A percentile compares a stretch with the other conserved stretches of the same genome.
phyloP scores from a whole-genome alignment of 768 basidiomycete genomes.

The Crucibulum laeve region DNA sequence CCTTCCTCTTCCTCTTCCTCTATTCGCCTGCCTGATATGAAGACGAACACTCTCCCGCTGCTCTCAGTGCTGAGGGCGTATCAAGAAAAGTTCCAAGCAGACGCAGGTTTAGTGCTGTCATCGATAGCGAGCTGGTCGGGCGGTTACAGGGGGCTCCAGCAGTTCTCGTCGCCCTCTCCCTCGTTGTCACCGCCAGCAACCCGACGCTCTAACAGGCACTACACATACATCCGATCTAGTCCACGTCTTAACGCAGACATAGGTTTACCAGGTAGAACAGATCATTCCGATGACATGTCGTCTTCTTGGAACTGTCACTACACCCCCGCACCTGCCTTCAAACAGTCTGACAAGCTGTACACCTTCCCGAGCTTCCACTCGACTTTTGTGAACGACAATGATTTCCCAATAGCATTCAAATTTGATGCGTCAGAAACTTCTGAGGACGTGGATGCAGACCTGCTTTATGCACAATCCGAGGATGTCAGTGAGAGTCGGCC shows the following conservation, averaged over 20 bases:
- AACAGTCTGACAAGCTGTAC: slow-evolving; percentile 15
- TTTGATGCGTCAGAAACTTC: slow-evolving; percentile 28
- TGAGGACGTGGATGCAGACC: slow-evolving; percentile 19
- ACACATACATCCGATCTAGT: slow-evolving; percentile 32
- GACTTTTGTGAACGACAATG: slow-evolving; percentile 18
- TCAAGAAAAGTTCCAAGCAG: slow-evolving; percentile 14
- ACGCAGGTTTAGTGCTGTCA: slow-evolving; percentile 12
- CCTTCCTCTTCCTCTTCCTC: slow-evolving; percentile 1
- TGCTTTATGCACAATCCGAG: slow-evolving; percentile 19
- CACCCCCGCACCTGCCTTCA: slow-evolving; percentile 7
- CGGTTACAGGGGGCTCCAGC: slow-evolving; percentile 12
- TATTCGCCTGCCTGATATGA: not conserved
- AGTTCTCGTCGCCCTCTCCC: slow-evolving; percentile 28
- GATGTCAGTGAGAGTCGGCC: slow-evolving; percentile 18
- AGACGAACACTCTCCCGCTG: slow-evolving; percentile 20
- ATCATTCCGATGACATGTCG: slow-evolving; percentile 22
- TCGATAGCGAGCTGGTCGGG: slow-evolving; percentile 13
- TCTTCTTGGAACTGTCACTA: slow-evolving; percentile 18
- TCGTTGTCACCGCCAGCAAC: slow-evolving; percentile 36
- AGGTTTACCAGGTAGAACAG: slow-evolving; percentile 11
- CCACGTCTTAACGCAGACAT: slow-evolving; percentile 24
- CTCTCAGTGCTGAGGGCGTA: slow-evolving; percentile 16
- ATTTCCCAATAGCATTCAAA: slow-evolving; percentile 25
- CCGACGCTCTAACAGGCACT: slow-evolving; percentile 22
- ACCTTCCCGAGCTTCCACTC: slow-evolving; percentile 23